Conservation (phyloP, 495 filamentous ascomycete genomes). For the Aspergillus bridgeri region DNA sequence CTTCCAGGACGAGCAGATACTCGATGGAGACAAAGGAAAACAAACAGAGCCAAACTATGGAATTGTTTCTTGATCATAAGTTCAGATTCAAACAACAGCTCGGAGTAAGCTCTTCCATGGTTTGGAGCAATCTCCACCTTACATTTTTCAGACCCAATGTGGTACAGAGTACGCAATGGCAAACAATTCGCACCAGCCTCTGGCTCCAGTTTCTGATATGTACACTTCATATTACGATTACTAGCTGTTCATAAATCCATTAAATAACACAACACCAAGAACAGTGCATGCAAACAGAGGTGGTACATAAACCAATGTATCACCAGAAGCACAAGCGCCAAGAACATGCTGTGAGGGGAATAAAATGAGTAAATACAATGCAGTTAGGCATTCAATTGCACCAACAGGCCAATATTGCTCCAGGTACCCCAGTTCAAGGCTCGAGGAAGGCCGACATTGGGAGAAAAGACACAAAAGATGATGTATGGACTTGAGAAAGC, state of each 20-base stretch:
- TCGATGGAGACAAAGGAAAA: not conserved
- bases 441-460: not conserved
- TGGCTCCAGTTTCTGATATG: slow-evolving; percentile 9
- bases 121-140: no score
- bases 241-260: slow-evolving; percentile 20
- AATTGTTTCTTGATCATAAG: not conserved
- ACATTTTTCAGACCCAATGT: no score
- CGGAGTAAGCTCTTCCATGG: no score
- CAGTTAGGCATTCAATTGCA: not conserved
- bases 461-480: slow-evolving; percentile 4
- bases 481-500: not conserved
- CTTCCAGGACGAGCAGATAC: not conserved
- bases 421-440: not conserved
- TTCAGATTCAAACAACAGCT: not conserved
- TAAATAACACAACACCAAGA: slow-evolving; percentile 10
- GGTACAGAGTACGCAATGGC: no score
- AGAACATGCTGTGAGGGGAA: slow-evolving; percentile 16
- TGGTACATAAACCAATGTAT: slow-evolving; percentile 12
- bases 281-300: slow-evolving; percentile 15
- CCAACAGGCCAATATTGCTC: slow-evolving; percentile 2
- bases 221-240: slow-evolving; percentile 29
- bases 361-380: slow-evolving; percentile 8
- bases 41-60: not conserved
- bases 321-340: slow-evolving; percentile 17
- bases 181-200: no score